Evolutionary conservation across 1,284 basidiomycete species (phyloP).

Genomic region (Trametes sp.): DNA sequence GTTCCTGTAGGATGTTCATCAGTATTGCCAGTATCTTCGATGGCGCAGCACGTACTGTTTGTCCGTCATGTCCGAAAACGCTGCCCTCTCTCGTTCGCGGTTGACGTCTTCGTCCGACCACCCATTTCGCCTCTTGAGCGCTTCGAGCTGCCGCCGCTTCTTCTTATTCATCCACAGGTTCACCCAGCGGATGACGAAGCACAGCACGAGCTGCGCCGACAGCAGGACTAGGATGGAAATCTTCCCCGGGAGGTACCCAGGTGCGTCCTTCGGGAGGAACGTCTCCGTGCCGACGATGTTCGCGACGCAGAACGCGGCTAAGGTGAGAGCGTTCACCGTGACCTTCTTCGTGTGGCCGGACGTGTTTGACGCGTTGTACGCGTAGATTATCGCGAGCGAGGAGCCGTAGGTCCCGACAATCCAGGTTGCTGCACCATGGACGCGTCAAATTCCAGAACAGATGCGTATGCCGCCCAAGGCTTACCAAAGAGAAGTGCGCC

Average conservation of each 20-base stretch:
- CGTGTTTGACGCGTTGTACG: slow-evolving; percentile 73
- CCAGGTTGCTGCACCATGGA: slow-evolving; percentile 52
- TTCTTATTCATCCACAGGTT: slow-evolving; percentile 63
- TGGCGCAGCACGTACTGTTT: slow-evolving; percentile 35
- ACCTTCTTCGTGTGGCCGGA: slow-evolving; percentile 74
- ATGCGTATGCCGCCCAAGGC: slow-evolving; percentile 5
- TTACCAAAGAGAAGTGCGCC: slow-evolving; percentile 66
- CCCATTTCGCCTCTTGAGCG: slow-evolving; percentile 53
- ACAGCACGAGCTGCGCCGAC: slow-evolving; percentile 57
- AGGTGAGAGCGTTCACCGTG: slow-evolving; percentile 65
- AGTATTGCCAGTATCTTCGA: background rate
- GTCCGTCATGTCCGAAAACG: slow-evolving; percentile 72
- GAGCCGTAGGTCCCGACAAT: slow-evolving; percentile 68
- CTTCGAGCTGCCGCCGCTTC: slow-evolving; percentile 53
- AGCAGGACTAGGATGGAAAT: slow-evolving; percentile 67
- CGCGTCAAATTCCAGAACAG: background rate
- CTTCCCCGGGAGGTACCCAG: slow-evolving; percentile 68
- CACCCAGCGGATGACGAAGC: slow-evolving; percentile 59
- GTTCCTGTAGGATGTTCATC: slow-evolving; percentile 33
- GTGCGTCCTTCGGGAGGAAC: slow-evolving; percentile 69
- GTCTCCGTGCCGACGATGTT: slow-evolving; percentile 71
- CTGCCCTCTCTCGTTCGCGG: slow-evolving; percentile 62
- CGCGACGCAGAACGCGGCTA: slow-evolving; percentile 62
- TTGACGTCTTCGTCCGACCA: slow-evolving; percentile 66
- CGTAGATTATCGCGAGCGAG: slow-evolving; percentile 66